These are phyloP conservation scores for Holtermanniella nyarrowii DNA, from an alignment of 768 basidiomycete species.

Conservation along the genomic window DNA sequence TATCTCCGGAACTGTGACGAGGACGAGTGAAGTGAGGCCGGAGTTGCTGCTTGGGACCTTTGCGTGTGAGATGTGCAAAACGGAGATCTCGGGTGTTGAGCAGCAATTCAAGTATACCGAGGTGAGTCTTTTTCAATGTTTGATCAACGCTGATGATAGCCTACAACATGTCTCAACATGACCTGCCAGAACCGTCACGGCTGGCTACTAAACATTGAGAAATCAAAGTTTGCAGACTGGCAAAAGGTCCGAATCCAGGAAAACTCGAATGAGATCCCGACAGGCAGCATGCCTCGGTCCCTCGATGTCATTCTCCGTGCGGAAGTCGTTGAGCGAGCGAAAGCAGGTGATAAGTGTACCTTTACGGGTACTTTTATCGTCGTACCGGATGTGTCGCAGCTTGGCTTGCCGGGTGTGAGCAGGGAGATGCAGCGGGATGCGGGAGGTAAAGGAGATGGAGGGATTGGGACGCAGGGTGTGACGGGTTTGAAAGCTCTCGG, in stretches of 20 bases:
- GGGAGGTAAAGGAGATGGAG: constrained; percentile 51
- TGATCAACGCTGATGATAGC: constrained; percentile 47
- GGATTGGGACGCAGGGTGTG: constrained; percentile 56
- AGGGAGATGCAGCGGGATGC: constrained; percentile 84
- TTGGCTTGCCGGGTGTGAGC: constrained; percentile 89
- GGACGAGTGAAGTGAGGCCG: constrained; percentile 93
- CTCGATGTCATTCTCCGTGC: constrained; percentile 89
- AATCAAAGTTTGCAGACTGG: constrained; percentile 96
- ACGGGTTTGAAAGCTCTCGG: constrained; percentile 89
- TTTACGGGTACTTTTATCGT: constrained; percentile 98
- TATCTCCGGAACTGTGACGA: constrained; percentile 92
- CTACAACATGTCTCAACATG: constrained; percentile 84
- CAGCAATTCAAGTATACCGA: constrained; percentile 99
- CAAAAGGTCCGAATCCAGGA: constrained; percentile 99
- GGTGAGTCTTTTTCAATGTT: constrained; percentile 44
- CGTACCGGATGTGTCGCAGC: constrained; percentile 92
- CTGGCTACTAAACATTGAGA: constrained; percentile 93
- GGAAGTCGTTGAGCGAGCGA: constrained; percentile 95
- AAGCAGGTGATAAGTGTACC: constrained; percentile 96
- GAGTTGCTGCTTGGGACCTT: constrained; percentile 90
- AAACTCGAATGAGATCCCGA: constrained; percentile 96
- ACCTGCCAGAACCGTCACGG: constrained; percentile 79
- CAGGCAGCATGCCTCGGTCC: constrained; percentile 87
- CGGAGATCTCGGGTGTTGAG: constrained; percentile 81
- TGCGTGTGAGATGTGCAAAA: constrained; percentile 78